Evolutionary conservation across 495 filamentous ascomycete genomes (phyloP).

Genomic region (Aspergillus ellipticus): DNA sequence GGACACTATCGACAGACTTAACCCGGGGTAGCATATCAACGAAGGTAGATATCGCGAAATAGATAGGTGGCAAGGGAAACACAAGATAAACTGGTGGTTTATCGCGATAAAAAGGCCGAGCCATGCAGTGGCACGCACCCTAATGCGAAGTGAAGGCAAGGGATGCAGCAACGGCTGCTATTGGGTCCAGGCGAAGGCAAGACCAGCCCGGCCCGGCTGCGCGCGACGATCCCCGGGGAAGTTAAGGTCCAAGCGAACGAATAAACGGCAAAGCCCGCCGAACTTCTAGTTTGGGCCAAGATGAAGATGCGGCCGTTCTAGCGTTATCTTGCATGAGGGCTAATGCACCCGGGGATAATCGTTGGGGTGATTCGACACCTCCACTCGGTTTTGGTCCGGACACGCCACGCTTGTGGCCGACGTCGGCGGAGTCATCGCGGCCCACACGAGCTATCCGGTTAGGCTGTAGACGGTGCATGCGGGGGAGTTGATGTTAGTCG

Average conservation of each 20-base stretch:
- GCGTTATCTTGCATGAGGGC: constrained; percentile 52
- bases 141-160: background rate
- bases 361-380: constrained; percentile 70
- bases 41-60: constrained; percentile 43
- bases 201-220: background rate
- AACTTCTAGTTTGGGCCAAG: background rate
- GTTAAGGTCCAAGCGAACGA: constrained; percentile 63
- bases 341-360: constrained; percentile 40
- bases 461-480: constrained; percentile 1
- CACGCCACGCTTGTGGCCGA: background rate
- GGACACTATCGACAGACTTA: background rate
- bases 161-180: constrained; percentile 11
- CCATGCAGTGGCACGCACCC: background rate
- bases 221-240: constrained; percentile 18
- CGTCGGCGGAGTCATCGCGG: background rate
- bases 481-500: background rate
- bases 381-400: background rate
- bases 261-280: constrained; percentile 40
- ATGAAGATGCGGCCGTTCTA: background rate
- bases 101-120: too few species aligned
- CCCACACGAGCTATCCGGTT: background rate
- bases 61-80: background rate
- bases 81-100: too few species aligned
- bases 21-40: constrained; percentile 27
- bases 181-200: background rate